Percentiles rank a stretch among this genome's conserved stretches.
These are phyloP conservation scores for Suillus cothurnatus DNA, from an alignment of 768 basidiomycete genomes.

Conservation along the genomic window DNA sequence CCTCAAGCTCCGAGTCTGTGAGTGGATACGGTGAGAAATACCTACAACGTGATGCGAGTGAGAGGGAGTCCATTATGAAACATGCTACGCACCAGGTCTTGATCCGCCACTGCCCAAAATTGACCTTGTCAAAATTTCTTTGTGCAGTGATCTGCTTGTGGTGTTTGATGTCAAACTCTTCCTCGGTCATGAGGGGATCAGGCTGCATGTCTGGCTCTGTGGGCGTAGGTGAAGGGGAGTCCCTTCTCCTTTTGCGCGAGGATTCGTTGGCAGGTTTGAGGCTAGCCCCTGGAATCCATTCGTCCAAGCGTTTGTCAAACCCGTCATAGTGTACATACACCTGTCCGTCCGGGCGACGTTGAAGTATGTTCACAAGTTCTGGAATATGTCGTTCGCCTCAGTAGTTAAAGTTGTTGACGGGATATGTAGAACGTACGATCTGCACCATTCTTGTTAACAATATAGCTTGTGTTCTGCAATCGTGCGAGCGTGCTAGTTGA, in stretches of 20 bases:
- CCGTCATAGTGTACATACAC: slow-evolving; percentile 75
- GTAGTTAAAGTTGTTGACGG: slow-evolving; percentile 13
- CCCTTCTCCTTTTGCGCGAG: slow-evolving; percentile 25
- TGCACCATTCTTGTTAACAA: slow-evolving; percentile 36
- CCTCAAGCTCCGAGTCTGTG: slow-evolving; percentile 65
- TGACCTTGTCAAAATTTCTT: slow-evolving; percentile 85
- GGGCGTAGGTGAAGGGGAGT: slow-evolving; percentile 11
- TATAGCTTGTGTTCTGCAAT: slow-evolving; percentile 13
- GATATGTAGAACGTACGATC: slow-evolving; percentile 36
- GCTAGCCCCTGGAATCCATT: slow-evolving; percentile 59
- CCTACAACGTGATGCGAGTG: slow-evolving; percentile 44
- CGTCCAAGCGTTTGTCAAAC: slow-evolving; percentile 73
- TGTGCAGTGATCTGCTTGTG: slow-evolving; percentile 68
- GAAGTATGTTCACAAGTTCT: slow-evolving; percentile 56
- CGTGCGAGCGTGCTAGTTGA: slow-evolving; percentile 9
- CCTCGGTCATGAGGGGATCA: slow-evolving; percentile 56
- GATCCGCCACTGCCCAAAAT: slow-evolving; percentile 85
- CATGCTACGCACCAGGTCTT: slow-evolving; percentile 73
- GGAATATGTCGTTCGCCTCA: slow-evolving; percentile 12
- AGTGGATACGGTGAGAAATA: slow-evolving; percentile 94
- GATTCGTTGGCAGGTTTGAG: slow-evolving; percentile 27
- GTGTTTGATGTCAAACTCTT: slow-evolving; percentile 69
- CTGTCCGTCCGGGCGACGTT: slow-evolving; percentile 47
- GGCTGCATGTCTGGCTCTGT: slow-evolving; percentile 17
- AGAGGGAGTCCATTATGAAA: slow-evolving; percentile 2